Percentiles rank a stretch among this genome's conserved stretches.
Evolutionary conservation across 1,284 basidiomycete species (phyloP).

Genomic region (Pterulicium gracile): DNA sequence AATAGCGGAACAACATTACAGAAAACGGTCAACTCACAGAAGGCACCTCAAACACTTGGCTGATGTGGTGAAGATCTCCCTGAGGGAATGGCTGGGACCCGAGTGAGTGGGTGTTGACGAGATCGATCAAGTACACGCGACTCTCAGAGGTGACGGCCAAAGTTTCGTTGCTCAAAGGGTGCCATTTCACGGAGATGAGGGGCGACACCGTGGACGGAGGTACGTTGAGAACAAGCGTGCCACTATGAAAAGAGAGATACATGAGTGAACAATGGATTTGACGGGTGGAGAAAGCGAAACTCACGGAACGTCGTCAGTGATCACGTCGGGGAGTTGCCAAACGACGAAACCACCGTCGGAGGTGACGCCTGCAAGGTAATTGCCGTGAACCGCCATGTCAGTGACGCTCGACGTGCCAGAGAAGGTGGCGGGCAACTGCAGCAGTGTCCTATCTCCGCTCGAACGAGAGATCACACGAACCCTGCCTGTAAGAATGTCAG

Average conservation of each 20-base stretch:
- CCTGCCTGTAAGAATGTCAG: conserved; percentile 38
- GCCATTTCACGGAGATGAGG: conserved; percentile 74
- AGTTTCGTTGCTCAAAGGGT: conserved; percentile 64
- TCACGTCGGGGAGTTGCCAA: conserved; percentile 71
- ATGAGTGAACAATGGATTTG: conserved; percentile 9
- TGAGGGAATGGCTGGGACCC: conserved; percentile 54
- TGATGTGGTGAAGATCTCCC: conserved; percentile 52
- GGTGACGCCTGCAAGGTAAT: conserved; percentile 71
- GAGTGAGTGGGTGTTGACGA: conserved; percentile 47
- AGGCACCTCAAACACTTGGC: conserved; percentile 52
- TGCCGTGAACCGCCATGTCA: conserved; percentile 77
- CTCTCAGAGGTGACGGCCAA: conserved; percentile 68
- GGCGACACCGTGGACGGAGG: conserved; percentile 30
- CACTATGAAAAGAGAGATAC: conserved; percentile 34
- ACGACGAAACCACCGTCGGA: conserved; percentile 79
- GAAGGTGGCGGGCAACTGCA: conserved; percentile 63
- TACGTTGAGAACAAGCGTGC: conserved; percentile 59
- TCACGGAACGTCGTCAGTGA: conserved; percentile 75
- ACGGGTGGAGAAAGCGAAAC: conserved; percentile 20
- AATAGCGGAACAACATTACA: background rate
- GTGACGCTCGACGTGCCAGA: conserved; percentile 50
- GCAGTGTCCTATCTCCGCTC: conserved; percentile 72
- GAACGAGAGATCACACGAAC: conserved; percentile 77
- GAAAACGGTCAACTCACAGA: conserved; percentile 38
- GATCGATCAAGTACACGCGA: conserved; percentile 62